phyloP scores from a whole-genome alignment of 306 rosid genomes.

The Cucumis cinereus region DNA sequence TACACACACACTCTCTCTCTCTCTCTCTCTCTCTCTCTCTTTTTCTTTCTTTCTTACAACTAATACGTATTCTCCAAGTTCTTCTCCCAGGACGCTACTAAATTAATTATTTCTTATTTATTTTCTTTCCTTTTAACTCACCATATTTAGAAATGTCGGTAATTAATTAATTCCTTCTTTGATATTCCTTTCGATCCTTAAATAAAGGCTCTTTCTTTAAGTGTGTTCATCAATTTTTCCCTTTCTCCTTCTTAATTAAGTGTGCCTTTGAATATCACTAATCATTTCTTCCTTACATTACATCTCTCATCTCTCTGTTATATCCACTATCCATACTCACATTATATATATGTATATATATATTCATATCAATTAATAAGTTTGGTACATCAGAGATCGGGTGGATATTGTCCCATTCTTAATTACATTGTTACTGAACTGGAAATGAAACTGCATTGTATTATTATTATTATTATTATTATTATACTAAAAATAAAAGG shows the following conservation, averaged over 20 bases:
- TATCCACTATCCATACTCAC: too few relatives aligned
- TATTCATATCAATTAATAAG: too few relatives aligned
- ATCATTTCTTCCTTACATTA: not conserved
- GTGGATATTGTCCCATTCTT: too few relatives aligned
- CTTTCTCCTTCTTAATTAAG: not conserved
- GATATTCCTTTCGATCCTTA: constrained; percentile 1
- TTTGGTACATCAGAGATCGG: too few relatives aligned
- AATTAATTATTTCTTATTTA: too few relatives aligned
- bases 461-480: too few relatives aligned
- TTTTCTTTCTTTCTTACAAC: not conserved
- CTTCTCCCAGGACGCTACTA: not conserved
- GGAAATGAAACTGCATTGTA: too few relatives aligned
- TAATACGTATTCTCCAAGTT: constrained; percentile 4
- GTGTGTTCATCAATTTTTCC: constrained; percentile 6
- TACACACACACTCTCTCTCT: not conserved
- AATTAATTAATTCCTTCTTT: not conserved
- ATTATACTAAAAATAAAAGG: too few relatives aligned
- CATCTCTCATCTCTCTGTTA: too few relatives aligned
- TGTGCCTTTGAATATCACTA: not conserved
- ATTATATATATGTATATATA: too few relatives aligned
- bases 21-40: not conserved
- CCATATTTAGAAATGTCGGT: constrained; percentile 1
- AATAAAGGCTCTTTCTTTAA: not conserved
- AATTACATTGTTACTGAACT: too few relatives aligned
- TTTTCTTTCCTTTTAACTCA: not conserved